Evolutionary conservation across 345 rosid species (phyloP).

Genomic region (Pseudoturritis turrita): DNA sequence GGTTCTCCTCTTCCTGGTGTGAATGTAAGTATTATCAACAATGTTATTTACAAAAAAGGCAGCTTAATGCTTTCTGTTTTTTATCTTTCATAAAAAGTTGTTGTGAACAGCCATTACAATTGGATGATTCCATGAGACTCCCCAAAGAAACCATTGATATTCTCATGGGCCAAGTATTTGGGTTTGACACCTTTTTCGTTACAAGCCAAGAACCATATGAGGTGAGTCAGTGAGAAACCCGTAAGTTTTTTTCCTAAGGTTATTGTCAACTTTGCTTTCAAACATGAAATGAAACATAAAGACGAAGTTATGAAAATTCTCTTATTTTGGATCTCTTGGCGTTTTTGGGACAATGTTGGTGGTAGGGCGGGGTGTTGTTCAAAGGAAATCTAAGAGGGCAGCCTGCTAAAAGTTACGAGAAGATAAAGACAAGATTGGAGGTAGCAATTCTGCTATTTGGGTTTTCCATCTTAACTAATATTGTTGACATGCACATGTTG

Average conservation of each 20-base stretch:
- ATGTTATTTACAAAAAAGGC: background rate
- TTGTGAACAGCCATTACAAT: constrained; percentile 58
- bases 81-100: constrained; percentile 19
- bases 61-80: constrained; percentile 16
- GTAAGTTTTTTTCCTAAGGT: background rate
- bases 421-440: constrained; percentile 69
- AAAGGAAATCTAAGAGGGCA: constrained; percentile 92
- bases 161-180: constrained; percentile 90
- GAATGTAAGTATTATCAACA: constrained; percentile 61
- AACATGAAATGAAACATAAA: background rate
- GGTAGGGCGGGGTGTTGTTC: constrained; percentile 83
- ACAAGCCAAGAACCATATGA: constrained; percentile 97
- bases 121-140: constrained; percentile 76
- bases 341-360: constrained; percentile 15
- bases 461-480: background rate
- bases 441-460: constrained; percentile 26
- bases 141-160: constrained; percentile 77
- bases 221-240: constrained; percentile 42
- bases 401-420: constrained; percentile 77
- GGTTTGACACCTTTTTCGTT: constrained; percentile 91
- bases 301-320: background rate
- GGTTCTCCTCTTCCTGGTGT: constrained; percentile 98
- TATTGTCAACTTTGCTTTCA: background rate
- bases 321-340: background rate
- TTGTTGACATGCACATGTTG: background rate